These are phyloP conservation scores for Chaetomidium leptoderma DNA, from an alignment of 495 filamentous ascomycete genomes.

Conservation along the genomic window DNA sequence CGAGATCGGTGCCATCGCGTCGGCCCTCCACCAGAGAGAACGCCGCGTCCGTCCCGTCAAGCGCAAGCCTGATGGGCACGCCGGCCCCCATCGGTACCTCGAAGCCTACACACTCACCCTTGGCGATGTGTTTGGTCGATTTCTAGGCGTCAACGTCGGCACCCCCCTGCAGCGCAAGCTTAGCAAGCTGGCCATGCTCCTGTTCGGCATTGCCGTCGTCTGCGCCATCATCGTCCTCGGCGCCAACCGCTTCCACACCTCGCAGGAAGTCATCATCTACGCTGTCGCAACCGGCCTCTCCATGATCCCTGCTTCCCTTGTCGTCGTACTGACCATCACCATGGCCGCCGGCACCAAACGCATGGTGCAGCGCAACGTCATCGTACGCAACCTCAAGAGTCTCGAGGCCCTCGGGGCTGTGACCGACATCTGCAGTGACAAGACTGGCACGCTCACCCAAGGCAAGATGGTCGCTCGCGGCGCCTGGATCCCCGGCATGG, in stretches of 20 bases:
- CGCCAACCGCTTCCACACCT: constrained; percentile 66
- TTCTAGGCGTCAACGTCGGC: constrained; percentile 67
- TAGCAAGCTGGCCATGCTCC: constrained; percentile 66
- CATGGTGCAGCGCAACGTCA: constrained; percentile 75
- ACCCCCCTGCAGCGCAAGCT: constrained; percentile 78
- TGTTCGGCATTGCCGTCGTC: constrained; percentile 69
- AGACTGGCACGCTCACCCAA: constrained; percentile 77
- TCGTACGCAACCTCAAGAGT: constrained; percentile 66
- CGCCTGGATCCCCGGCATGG: constrained; percentile 68
- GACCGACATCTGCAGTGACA: constrained; percentile 84
- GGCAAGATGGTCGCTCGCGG: constrained; percentile 71
- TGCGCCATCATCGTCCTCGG: constrained; percentile 77
- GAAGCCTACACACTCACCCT: constrained; percentile 64
- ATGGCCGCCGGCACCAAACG: constrained; percentile 73
- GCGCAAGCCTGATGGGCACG: constrained; percentile 55
- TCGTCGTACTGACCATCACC: constrained; percentile 67
- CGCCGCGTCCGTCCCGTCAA: constrained; percentile 54
- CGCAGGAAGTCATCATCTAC: constrained; percentile 75
- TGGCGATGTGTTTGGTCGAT: constrained; percentile 62
- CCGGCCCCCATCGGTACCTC: constrained; percentile 61
- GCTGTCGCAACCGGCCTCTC: constrained; percentile 68
- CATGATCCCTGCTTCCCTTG: constrained; percentile 66
- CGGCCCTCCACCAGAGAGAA: constrained; percentile 54
- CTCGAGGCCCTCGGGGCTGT: constrained; percentile 80
- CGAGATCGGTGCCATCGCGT: constrained; percentile 78